These are phyloP conservation scores for Trypanosoma avium DNA, from an alignment of 208 protist species.

Conservation along the genomic window DNA sequence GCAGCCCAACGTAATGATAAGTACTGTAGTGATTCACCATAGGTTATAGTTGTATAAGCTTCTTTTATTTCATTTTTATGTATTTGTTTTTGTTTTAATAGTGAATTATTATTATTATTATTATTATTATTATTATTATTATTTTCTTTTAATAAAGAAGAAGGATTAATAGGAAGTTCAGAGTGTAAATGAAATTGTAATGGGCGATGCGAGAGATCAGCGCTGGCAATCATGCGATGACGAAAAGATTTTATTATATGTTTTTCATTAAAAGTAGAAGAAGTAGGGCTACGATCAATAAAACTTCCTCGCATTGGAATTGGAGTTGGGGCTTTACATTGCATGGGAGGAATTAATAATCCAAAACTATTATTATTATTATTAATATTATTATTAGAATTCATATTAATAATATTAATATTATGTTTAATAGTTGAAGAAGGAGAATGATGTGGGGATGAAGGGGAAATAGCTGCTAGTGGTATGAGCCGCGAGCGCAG, in stretches of 20 bases:
- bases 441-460: background rate
- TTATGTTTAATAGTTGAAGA: no score
- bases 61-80: background rate
- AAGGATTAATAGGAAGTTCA: no score
- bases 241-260: slow-evolving; percentile 63
- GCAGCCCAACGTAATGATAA: slow-evolving; percentile 73
- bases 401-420: no score
- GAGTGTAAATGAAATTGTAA: slow-evolving; percentile 41
- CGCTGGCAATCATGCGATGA: slow-evolving; percentile 42
- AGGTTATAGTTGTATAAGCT: background rate
- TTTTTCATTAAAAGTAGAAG: slow-evolving; percentile 50
- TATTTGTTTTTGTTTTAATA: background rate
- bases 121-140: no score
- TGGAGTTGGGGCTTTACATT: no score
- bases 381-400: no score
- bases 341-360: no score
- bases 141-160: no score
- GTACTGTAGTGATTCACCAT: slow-evolving; percentile 30
- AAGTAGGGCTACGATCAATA: slow-evolving; percentile 59
- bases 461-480: background rate
- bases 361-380: no score
- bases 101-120: background rate
- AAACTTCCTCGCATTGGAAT: slow-evolving; percentile 52
- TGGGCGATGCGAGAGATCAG: slow-evolving; percentile 76
- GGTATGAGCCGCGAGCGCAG: background rate